Conservation (phyloP, 2,329 filamentous ascomycete genomes). For the Magnaporthales sp. region DNA sequence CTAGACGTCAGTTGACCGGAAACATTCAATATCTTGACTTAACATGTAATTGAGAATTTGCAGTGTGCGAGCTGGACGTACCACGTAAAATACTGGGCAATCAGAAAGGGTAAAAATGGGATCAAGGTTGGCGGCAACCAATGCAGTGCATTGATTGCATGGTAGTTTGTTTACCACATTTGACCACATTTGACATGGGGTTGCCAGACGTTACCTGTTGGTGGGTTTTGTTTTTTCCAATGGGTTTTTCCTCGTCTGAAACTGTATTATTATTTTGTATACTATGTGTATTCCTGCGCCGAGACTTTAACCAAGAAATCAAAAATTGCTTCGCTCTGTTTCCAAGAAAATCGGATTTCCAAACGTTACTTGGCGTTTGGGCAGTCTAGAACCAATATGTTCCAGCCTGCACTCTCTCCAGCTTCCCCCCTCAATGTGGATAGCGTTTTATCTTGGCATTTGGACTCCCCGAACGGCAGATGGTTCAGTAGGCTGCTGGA, state of each 20-base stretch:
- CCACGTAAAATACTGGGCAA: neutral
- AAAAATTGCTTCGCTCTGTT: neutral
- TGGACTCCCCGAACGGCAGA: neutral
- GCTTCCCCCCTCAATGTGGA: no score
- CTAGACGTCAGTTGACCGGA: neutral
- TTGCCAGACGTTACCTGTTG: neutral
- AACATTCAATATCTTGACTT: neutral
- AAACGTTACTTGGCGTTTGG: neutral
- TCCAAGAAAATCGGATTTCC: neutral
- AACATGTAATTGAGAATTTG: neutral
- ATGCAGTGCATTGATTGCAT: neutral
- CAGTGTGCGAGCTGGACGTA: neutral
- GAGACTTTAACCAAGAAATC: neutral
- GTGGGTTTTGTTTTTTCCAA: neutral
- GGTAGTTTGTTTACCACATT: neutral
- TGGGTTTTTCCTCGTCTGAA: neutral
- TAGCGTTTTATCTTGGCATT: neutral
- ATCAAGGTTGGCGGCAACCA: neutral
- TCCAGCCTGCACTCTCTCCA: no score
- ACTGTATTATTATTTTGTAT: neutral
- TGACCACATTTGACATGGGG: no score
- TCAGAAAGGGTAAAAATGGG: neutral
- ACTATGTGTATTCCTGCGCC: neutral
- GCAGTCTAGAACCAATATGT: neutral
- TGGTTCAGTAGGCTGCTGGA: neutral